Conservation (phyloP, 257 asterid species). For the Plantago major region DNA sequence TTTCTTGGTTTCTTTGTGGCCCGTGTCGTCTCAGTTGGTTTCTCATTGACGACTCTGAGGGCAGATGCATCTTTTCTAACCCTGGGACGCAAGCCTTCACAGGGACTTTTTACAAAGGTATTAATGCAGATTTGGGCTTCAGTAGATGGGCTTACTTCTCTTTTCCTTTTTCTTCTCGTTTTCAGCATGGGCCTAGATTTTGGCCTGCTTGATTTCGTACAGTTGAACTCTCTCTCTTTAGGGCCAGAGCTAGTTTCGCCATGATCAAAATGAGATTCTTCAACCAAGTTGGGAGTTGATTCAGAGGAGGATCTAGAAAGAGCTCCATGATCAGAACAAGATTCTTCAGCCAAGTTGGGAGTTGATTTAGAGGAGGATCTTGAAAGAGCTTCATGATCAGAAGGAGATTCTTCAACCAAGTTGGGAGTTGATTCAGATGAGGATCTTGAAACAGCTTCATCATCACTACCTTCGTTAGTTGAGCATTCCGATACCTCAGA, state of each 20-base stretch:
- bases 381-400: slow-evolving; percentile 25
- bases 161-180: slow-evolving; percentile 46
- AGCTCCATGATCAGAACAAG: slow-evolving; percentile 19
- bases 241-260: slow-evolving; percentile 11
- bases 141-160: slow-evolving; percentile 37
- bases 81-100: slow-evolving; percentile 91
- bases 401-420: slow-evolving; percentile 17
- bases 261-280: slow-evolving; percentile 21
- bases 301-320: slow-evolving; percentile 20
- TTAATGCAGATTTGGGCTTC: slow-evolving; percentile 28
- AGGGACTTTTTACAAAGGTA: slow-evolving; percentile 69
- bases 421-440: slow-evolving; percentile 19
- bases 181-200: slow-evolving; percentile 15
- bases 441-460: slow-evolving; percentile 21
- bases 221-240: slow-evolving; percentile 23
- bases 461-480: slow-evolving; percentile 24
- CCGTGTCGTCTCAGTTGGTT: slow-evolving; percentile 20
- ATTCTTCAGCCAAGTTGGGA: slow-evolving; percentile 21
- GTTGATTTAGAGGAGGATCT: slow-evolving; percentile 17
- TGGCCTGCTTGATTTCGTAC: slow-evolving; percentile 17
- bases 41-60: slow-evolving; percentile 18
- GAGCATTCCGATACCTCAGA: slow-evolving; percentile 22
- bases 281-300: slow-evolving; percentile 18
- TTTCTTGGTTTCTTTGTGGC: slow-evolving; percentile 28
- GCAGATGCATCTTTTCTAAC: slow-evolving; percentile 25